phyloP scores from a whole-genome alignment of 1,284 basidiomycete species.

The Singerocomus inundabilis region DNA sequence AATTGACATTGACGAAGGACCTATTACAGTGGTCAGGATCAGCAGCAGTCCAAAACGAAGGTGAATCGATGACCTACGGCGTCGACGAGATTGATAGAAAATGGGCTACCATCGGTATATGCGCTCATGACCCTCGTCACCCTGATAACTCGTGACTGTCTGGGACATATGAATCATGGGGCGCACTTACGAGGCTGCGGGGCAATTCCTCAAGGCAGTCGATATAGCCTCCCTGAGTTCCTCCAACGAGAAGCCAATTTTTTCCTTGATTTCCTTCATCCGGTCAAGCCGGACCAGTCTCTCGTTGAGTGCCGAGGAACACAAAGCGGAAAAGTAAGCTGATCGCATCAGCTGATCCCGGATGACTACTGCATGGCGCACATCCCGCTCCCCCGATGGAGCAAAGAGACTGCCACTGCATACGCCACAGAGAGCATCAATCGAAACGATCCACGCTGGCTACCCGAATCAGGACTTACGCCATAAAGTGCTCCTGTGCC shows the following conservation, averaged over 20 bases:
- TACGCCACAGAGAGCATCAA: background rate
- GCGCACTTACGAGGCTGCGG: slow-evolving; percentile 37
- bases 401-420: slow-evolving; percentile 35
- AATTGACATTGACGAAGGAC: slow-evolving; percentile 45
- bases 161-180: background rate
- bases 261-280: slow-evolving; percentile 29
- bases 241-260: slow-evolving; percentile 28
- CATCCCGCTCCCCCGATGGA: slow-evolving; percentile 22
- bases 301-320: slow-evolving; percentile 1
- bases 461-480: slow-evolving; percentile 15
- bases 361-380: slow-evolving; percentile 25
- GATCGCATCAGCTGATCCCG: slow-evolving; percentile 27
- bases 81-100: slow-evolving; percentile 40
- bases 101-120: slow-evolving; percentile 37
- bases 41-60: background rate
- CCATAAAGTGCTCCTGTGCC: slow-evolving; percentile 16
- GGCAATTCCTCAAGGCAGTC: slow-evolving; percentile 20
- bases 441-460: background rate
- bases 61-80: slow-evolving; percentile 34
- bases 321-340: slow-evolving; percentile 16
- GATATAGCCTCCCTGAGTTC: slow-evolving; percentile 18
- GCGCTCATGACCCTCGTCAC: slow-evolving; percentile 32
- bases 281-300: slow-evolving; percentile 27
- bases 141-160: slow-evolving; percentile 7
- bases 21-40: slow-evolving; percentile 16